phyloP scores from a whole-genome alignment of 305 asterid genomes.

The Rubia balearica region DNA sequence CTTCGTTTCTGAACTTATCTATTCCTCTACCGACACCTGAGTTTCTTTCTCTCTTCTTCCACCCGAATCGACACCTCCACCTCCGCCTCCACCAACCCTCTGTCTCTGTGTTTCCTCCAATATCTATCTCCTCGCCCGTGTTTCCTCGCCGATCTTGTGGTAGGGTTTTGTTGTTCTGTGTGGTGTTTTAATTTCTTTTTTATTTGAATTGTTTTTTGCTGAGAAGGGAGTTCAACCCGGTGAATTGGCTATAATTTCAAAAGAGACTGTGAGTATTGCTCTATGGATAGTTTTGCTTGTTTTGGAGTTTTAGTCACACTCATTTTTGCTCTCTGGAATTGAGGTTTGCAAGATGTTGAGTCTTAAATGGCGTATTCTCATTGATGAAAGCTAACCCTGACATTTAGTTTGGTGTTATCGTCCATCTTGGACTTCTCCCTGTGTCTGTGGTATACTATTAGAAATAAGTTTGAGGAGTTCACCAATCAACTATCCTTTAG shows the following conservation, averaged over 20 bases:
- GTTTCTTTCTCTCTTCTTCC: too few species aligned
- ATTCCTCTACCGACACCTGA: too few species aligned
- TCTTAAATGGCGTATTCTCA: background rate
- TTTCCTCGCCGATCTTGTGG: too few species aligned
- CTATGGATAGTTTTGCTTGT: background rate
- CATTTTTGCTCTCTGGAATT: background rate
- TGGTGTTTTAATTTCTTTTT: too few species aligned
- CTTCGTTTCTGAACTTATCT: too few species aligned
- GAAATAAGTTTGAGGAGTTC: background rate
- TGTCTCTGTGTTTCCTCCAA: too few species aligned
- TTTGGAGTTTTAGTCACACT: background rate
- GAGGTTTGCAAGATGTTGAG: background rate
- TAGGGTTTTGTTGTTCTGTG: too few species aligned
- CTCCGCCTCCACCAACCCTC: too few species aligned
- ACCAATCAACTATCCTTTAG: background rate
- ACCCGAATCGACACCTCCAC: too few species aligned
- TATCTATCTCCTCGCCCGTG: too few species aligned
- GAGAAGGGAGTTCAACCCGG: conserved; percentile 80
- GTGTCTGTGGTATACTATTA: background rate
- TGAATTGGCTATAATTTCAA: conserved; percentile 86
- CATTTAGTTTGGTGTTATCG: background rate
- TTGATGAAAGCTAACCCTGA: background rate
- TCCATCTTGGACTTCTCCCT: background rate
- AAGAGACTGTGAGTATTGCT: conserved; percentile 67
- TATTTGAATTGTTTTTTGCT: too few species aligned